Evolutionary conservation across 805 yeast genomes (phyloP).

Genomic region (Candida xiaguanensis): DNA sequence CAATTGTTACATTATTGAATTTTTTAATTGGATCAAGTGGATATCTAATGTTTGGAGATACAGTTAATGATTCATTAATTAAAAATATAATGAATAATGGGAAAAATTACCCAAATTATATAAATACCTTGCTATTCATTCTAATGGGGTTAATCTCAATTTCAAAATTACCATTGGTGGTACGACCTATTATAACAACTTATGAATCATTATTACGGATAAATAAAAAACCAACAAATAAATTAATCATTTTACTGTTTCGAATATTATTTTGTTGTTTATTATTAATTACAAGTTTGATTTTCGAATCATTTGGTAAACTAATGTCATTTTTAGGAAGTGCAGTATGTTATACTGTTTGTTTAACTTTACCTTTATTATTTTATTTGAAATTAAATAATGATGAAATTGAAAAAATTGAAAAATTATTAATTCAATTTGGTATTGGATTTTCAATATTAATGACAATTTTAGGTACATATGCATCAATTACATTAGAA

Average conservation of each 20-base stretch:
- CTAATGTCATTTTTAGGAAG: conserved; percentile 40
- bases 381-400: conserved; percentile 27
- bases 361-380: conserved; percentile 36
- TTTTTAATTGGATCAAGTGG: conserved; percentile 61
- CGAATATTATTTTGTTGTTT: conserved; percentile 23
- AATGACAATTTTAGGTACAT: conserved; percentile 26
- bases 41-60: conserved; percentile 74
- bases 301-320: conserved; percentile 37
- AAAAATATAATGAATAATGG: conserved; percentile 63
- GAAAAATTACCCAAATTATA: conserved; percentile 60
- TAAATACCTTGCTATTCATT: conserved; percentile 30
- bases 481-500: conserved; percentile 18
- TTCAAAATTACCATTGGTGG: conserved; percentile 38
- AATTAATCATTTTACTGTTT: conserved; percentile 6
- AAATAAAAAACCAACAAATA: conserved; percentile 6
- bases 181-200: conserved; percentile 37
- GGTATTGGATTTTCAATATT: conserved; percentile 19
- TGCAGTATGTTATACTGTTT: conserved; percentile 39
- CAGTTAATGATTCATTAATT: conserved; percentile 69
- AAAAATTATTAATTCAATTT: conserved; percentile 12
- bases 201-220: conserved; percentile 26
- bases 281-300: conserved; percentile 21
- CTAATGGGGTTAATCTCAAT: conserved; percentile 38
- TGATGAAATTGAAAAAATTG: conserved; percentile 14
- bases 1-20: conserved; percentile 57